These are phyloP conservation scores for Prunus persica DNA, from an alignment of 306 rosid genomes.

Conservation along the genomic window DNA sequence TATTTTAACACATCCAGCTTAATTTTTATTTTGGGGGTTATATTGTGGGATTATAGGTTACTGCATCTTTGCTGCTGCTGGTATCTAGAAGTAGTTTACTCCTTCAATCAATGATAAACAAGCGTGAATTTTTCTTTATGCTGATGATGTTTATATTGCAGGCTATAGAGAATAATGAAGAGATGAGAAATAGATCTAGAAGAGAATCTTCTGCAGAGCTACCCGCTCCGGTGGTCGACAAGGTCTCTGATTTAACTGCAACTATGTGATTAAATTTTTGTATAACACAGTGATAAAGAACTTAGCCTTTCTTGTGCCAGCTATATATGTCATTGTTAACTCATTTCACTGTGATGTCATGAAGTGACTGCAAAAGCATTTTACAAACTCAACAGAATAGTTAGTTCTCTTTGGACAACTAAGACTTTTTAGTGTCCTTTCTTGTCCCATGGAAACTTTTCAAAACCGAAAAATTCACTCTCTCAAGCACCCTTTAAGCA, in stretches of 20 bases:
- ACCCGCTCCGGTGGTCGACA: constrained; percentile 53
- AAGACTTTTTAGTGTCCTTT: background rate
- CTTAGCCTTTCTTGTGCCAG: background rate
- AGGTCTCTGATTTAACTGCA: constrained; percentile 43
- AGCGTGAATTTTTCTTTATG: constrained; percentile 3
- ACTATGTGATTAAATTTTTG: constrained; percentile 6
- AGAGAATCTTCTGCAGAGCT: constrained; percentile 60
- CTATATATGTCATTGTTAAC: background rate
- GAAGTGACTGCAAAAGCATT: background rate
- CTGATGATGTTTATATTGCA: constrained; percentile 35
- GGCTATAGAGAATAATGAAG: constrained; percentile 79
- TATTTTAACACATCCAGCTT: background rate
- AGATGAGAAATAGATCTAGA: constrained; percentile 67
- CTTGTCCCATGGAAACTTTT: background rate
- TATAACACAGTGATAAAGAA: background rate
- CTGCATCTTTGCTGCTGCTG: background rate
- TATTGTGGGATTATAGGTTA: background rate
- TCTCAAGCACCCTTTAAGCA: no score
- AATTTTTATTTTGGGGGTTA: background rate
- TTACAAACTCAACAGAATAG: background rate
- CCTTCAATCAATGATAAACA: background rate
- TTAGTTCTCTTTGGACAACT: background rate
- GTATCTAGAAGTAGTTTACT: background rate
- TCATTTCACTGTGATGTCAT: background rate
- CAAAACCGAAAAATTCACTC: no score